Conservation (phyloP, 345 rosid genomes). For the Sisymbrium altissimum region DNA sequence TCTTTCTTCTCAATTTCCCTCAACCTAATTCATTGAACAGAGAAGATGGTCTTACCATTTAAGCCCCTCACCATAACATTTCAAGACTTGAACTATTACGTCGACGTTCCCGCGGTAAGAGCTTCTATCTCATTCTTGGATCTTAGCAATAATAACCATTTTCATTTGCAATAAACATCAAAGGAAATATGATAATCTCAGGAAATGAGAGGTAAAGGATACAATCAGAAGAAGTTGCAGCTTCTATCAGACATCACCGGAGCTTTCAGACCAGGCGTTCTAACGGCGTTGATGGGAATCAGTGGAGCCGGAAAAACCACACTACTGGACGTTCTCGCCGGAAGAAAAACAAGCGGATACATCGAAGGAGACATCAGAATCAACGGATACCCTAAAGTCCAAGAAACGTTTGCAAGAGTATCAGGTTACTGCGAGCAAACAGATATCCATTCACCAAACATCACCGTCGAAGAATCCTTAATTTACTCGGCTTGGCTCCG, state of each 20-base stretch:
- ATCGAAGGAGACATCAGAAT: conserved; percentile 70
- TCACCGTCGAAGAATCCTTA: conserved; percentile 68
- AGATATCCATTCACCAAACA: conserved; percentile 73
- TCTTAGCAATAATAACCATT: not conserved
- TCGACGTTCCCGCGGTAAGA: conserved; percentile 71
- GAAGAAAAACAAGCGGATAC: conserved; percentile 77
- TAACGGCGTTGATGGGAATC: conserved; percentile 81
- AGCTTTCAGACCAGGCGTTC: conserved; percentile 69
- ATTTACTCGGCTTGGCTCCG: conserved; percentile 82
- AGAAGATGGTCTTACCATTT: conserved; percentile 68
- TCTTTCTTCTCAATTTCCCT: not conserved
- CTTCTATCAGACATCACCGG: conserved; percentile 66
- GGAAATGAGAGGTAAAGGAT: conserved; percentile 59
- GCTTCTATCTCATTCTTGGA: not conserved
- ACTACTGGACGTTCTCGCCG: conserved; percentile 76
- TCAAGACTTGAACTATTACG: conserved; percentile 58
- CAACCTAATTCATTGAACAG: conserved; percentile 10
- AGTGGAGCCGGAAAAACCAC: conserved; percentile 95
- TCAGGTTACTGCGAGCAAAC: conserved; percentile 85
- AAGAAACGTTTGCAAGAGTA: conserved; percentile 75
- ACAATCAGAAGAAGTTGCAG: conserved; percentile 44
- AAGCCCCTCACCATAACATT: conserved; percentile 72
- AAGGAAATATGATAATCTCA: conserved; percentile 16
- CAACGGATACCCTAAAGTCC: conserved; percentile 66
- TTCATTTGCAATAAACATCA: not conserved